Evolutionary conservation across 352 stramenopile genomes (phyloP).

Genomic region (Globisporangium cylindrosporum): DNA sequence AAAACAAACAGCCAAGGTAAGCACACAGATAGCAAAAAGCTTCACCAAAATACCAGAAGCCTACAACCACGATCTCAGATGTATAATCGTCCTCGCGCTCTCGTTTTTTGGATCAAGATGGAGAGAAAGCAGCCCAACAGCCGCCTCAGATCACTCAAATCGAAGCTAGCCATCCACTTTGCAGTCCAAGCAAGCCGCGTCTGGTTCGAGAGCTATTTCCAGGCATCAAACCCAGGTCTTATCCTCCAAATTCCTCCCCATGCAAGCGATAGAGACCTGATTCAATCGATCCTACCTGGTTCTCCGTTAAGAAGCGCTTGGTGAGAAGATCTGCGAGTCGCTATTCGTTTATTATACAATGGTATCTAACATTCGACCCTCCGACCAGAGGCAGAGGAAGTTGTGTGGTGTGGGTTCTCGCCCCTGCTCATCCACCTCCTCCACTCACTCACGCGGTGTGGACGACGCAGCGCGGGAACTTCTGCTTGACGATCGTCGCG

Average conservation of each 20-base stretch:
- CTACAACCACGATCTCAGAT: slow-evolving; percentile 4
- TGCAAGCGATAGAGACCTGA: neutral
- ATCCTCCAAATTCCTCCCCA: neutral
- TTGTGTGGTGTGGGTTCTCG: neutral
- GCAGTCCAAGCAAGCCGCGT: neutral
- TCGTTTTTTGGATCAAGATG: slow-evolving; percentile 1
- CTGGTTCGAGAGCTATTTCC: neutral
- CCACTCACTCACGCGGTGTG: slow-evolving; percentile 54
- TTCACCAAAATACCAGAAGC: slow-evolving; percentile 6
- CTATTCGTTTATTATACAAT: slow-evolving; percentile 4
- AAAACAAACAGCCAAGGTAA: neutral
- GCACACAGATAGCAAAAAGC: neutral
- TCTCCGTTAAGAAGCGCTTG: neutral
- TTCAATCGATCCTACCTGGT: neutral
- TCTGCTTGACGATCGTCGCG: slow-evolving; percentile 56
- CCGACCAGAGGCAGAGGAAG: neutral
- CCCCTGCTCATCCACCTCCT: neutral
- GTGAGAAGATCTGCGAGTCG: neutral
- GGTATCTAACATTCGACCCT: neutral
- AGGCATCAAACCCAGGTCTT: neutral
- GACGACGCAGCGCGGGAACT: slow-evolving; percentile 63
- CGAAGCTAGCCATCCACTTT: neutral
- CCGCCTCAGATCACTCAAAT: neutral
- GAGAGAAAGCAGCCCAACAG: neutral
- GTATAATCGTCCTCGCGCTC: slow-evolving; percentile 7